Base-by-base conservation (phyloP, 2,329 filamentous ascomycete genomes). In the Arthrobotrys iridis region DNA sequence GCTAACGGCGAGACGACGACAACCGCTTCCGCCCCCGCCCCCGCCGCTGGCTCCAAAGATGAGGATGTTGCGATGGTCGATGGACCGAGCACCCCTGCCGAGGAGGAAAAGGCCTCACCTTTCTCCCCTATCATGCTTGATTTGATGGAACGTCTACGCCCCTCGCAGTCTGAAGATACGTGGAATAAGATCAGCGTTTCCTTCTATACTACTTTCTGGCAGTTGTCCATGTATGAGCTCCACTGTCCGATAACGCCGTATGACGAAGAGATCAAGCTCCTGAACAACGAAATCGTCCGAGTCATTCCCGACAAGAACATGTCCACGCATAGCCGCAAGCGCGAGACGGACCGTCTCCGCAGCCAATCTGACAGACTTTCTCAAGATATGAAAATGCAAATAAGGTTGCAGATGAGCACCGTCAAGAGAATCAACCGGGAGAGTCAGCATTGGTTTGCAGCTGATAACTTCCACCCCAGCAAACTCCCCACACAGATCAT, bases 161-260 rank as follows among this genome's bases (percentile, higher is more conserved):
- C 84, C 4, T 84, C 87, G 0, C 81, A 92, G 8, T 87, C 91
- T 0, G 82, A 87, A 1, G 86, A 88, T 5, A 87, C 89, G 3
- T 93, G 90, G 85, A 84, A 87, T 8, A 88, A 87, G 57, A 87
- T 97, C 59, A 93, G 89, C 45, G 86, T 93, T 0, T 89, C 91
- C 28, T 94, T 97, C 81, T 97, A 93, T 80, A 88, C 91, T 45
- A 91, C 91, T 0, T 99, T 99, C 83, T 99, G 95, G 95, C 90
- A 93, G 58, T 85, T 97, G 10, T 90, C 93, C 26, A 86, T 96
- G 2, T 89, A 91, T 48, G 94, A 99, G 81, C 85, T 97, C 68
- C 87, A 88, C 67, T 89, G 93, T 77, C 91, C 92, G 0, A 88
- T 88, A 76, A 86, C 88, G 33, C 91, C 90, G 74, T 99, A 99